A percentile compares a stretch with the other conserved stretches of the same genome.
These are phyloP conservation scores for Fistulinella prunicolor DNA, from an alignment of 768 basidiomycete species.

Conservation along the genomic window DNA sequence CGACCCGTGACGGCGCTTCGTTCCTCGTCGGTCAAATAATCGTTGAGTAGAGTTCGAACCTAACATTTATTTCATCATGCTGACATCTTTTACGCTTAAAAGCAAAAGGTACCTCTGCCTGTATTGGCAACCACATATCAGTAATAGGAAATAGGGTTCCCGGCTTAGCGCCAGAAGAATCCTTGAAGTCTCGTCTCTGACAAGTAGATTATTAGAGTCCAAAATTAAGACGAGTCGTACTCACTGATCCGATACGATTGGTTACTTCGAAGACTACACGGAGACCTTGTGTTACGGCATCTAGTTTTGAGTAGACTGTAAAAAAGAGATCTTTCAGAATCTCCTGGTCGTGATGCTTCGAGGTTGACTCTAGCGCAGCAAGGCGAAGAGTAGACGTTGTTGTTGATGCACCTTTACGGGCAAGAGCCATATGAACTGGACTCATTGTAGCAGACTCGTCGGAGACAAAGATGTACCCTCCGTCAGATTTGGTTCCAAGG, in stretches of 20 bases:
- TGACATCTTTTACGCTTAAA: not conserved
- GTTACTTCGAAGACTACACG: constrained; percentile 88
- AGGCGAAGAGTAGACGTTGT: constrained; percentile 60
- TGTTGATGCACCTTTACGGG: constrained; percentile 26
- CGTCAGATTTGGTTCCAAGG: constrained; percentile 45
- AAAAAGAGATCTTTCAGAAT: constrained; percentile 91
- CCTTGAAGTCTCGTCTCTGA: constrained; percentile 89
- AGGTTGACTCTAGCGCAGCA: constrained; percentile 68
- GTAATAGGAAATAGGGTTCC: constrained; percentile 76
- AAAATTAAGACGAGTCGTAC: constrained; percentile 29
- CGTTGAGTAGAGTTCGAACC: constrained; percentile 80
- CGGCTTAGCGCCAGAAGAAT: constrained; percentile 74
- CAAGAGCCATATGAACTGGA: constrained; percentile 26
- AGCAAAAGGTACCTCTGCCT: constrained; percentile 65
- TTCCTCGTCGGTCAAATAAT: constrained; percentile 92
- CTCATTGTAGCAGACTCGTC: constrained; percentile 15
- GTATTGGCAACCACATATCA: constrained; percentile 87
- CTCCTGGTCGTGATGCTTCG: constrained; percentile 77
- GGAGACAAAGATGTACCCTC: constrained; percentile 49
- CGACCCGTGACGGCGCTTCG: constrained; percentile 73
- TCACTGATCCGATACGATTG: constrained; percentile 85
- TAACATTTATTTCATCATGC: constrained; percentile 30
- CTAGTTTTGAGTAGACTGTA: constrained; percentile 94
- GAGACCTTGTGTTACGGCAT: constrained; percentile 90
- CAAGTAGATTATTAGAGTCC: constrained; percentile 1